These are phyloP conservation scores for Aaosphaeria arxii DNA, from an alignment of 2,329 filamentous ascomycete species.

Conservation along the genomic window DNA sequence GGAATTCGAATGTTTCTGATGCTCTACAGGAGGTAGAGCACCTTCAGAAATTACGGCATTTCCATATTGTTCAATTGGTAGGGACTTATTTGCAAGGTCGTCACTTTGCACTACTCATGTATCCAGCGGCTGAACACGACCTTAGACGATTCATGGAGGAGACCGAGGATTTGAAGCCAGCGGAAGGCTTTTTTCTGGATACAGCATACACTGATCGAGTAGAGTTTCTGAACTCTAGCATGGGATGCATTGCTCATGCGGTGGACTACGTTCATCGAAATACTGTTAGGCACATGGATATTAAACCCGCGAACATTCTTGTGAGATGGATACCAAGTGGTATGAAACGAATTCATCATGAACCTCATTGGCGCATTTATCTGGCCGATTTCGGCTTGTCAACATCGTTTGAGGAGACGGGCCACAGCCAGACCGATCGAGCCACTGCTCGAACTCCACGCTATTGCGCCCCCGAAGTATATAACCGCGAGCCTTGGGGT, in stretches of 20 bases:
- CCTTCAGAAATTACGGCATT: conserved; percentile 12
- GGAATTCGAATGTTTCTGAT: conserved; percentile 2
- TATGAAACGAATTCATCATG: not conserved
- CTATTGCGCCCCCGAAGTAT: conserved; percentile 18
- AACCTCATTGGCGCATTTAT: conserved; percentile 8
- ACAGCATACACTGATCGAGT: not conserved
- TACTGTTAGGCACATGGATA: conserved; percentile 16
- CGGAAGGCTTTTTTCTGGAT: not conserved
- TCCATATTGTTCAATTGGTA: conserved; percentile 16
- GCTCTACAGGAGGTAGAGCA: conserved; percentile 13
- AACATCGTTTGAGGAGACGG: conserved; percentile 8
- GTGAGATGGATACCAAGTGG: not conserved
- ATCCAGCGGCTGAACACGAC: conserved; percentile 13
- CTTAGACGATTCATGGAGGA: conserved; percentile 5
- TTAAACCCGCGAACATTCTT: conserved; percentile 19
- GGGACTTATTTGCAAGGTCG: conserved; percentile 11
- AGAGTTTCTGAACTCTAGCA: not conserved
- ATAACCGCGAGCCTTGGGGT: conserved; percentile 5
- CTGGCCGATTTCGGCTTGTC: conserved; percentile 19
- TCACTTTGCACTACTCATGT: conserved; percentile 14
- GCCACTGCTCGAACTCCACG: conserved; percentile 10
- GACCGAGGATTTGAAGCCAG: conserved; percentile 5
- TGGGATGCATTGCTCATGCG: conserved; percentile 8
- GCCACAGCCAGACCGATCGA: conserved; percentile 15
- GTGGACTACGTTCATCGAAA: conserved; percentile 9